Base-by-base conservation (phyloP, 306 rosid species). In the Quillaja saponaria region DNA sequence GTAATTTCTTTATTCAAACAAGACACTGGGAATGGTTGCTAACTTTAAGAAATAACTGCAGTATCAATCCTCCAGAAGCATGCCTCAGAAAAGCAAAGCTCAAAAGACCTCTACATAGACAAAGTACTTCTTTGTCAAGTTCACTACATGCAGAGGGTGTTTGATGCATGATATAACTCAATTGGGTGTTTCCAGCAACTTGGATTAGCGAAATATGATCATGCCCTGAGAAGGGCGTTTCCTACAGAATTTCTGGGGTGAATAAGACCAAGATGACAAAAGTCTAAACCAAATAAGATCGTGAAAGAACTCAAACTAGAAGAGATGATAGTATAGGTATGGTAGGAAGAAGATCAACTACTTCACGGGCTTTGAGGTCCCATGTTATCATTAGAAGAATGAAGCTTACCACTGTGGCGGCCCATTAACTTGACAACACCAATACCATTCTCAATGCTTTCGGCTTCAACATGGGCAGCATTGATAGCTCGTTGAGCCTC, bases 381-480 rank as follows among this genome's bases (percentile, higher is more conserved):
- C n/a, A n/a, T n/a, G n/a, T n/a, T n/a, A n/a, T n/a, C n/a, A n/a
- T n/a, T 17, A n/a, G 46, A 70, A 58, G 49, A 41, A 35, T 49
- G 52, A 61, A 70, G 73, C 77, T 67, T 75, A 87, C 95, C 95
- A 65, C 90, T 87, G 14, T 66, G 31, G 73, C 90, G 90, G 12
- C 88, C 85, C 95, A 87, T 87, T 76, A 87, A 65, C 79, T 87
- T 87, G 58, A 87, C 88, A 28, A 87, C 58, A 1, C 95, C 95
- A 41, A 84, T 75, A 40, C 88, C 74, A 76, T 87, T 84, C 67
- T 87, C 95, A 39, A 75, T 1, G 46, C 95, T 87, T 69, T 79
- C 87, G 9, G 95, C 67, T 71, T 87, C 95, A 46, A 87, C 85
- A 33, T 84, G 95, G 1, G 87, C 95, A 37, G 87, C 85, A 61